These are phyloP conservation scores for Phoenix roebelenii DNA, from an alignment of 176 grass and related monocot species.

Conservation along the genomic window DNA sequence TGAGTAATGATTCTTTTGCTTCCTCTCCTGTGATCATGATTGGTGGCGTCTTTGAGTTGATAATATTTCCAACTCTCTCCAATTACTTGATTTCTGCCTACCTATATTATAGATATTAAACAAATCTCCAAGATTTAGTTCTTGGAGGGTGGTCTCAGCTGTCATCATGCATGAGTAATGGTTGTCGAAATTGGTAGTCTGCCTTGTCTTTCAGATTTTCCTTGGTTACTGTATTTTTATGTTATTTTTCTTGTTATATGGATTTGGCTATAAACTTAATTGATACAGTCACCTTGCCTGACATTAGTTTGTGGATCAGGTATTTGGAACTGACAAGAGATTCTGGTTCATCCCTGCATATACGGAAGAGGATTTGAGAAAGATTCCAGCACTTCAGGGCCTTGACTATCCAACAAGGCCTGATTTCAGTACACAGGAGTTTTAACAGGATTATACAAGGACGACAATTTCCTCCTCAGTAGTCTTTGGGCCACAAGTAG, in stretches of 20 bases:
- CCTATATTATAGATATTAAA: not conserved
- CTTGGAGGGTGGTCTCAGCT: no score
- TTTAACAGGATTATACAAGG: constrained; percentile 19
- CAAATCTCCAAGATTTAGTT: no score
- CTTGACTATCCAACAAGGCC: constrained; percentile 77
- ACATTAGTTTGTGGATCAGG: not conserved
- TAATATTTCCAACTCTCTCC: not conserved
- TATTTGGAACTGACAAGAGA: constrained; percentile 48
- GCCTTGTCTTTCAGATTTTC: no score
- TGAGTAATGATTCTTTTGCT: not conserved
- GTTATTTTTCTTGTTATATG: not conserved
- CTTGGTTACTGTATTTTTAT: constrained; percentile 27
- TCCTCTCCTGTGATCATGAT: not conserved
- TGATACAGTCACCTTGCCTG: no score
- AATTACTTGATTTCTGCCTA: not conserved
- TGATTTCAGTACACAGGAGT: constrained; percentile 47
- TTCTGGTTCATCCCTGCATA: constrained; percentile 91
- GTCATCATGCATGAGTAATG: no score
- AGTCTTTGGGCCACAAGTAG: no score
- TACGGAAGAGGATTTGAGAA: constrained; percentile 88
- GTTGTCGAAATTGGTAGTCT: no score
- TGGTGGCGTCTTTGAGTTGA: no score
- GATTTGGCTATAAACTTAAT: no score
- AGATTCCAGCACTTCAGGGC: constrained; percentile 64
- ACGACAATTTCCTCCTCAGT: no score